These are phyloP conservation scores for Lodderomyces theae DNA, from an alignment of 1,139 yeast species.

Conservation along the genomic window DNA sequence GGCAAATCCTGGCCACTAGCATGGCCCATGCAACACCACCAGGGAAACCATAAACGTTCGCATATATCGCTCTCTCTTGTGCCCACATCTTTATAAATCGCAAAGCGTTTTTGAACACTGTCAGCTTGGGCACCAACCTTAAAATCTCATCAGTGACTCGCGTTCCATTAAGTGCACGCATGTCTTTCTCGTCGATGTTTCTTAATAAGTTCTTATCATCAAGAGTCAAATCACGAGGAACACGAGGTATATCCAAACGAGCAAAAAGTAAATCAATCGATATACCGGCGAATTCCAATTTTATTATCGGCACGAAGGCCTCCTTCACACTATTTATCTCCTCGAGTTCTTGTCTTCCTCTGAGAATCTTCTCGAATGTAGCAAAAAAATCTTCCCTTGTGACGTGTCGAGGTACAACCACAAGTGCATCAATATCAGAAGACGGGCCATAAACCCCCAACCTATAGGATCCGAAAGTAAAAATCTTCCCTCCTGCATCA, in stretches of 20 bases:
- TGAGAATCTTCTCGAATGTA: conserved; percentile 66
- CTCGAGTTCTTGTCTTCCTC: conserved; percentile 73
- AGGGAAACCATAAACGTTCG: conserved; percentile 93
- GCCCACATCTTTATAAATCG: conserved; percentile 97
- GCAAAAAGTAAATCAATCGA: conserved; percentile 90
- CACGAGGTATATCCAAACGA: conserved; percentile 72
- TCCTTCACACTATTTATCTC: conserved; percentile 94
- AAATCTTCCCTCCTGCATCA: conserved; percentile 96
- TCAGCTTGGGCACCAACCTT: conserved; percentile 84
- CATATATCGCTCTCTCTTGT: conserved; percentile 88
- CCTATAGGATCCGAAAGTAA: conserved; percentile 91
- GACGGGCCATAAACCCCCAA: conserved; percentile 98
- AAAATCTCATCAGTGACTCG: conserved; percentile 95
- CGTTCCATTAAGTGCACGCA: conserved; percentile 90
- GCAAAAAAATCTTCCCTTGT: conserved; percentile 82
- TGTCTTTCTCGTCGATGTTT: conserved; percentile 86
- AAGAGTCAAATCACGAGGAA: conserved; percentile 69
- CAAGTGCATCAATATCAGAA: conserved; percentile 92
- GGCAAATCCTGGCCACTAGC: conserved; percentile 96
- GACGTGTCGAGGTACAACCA: conserved; percentile 97
- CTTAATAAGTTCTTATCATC: conserved; percentile 81
- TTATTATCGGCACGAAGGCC: conserved; percentile 94
- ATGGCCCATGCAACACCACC: conserved; percentile 99
- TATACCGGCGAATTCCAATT: conserved; percentile 81
- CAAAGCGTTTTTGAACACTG: conserved; percentile 88